Percentiles rank a stretch among this genome's conserved stretches.
Evolutionary conservation across 1,139 yeast genomes (phyloP).

Genomic region (Yamadazyma aaseri): DNA sequence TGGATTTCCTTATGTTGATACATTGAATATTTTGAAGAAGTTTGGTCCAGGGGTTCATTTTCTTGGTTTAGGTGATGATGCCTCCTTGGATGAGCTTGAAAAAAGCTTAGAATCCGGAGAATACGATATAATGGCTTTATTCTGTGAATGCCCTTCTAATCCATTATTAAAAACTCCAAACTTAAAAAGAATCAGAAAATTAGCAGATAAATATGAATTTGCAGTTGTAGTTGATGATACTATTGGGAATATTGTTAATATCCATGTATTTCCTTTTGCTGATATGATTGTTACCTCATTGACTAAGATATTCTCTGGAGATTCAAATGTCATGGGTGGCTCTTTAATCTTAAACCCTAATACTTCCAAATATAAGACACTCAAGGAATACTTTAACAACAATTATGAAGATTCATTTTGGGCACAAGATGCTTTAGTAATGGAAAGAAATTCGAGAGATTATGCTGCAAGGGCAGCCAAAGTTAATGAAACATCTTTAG

Average conservation of each 20-base stretch:
- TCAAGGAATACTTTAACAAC: slow-evolving; percentile 53
- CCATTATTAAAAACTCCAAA: slow-evolving; percentile 86
- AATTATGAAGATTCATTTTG: slow-evolving; percentile 76
- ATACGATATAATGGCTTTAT: slow-evolving; percentile 61
- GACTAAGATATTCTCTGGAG: slow-evolving; percentile 92
- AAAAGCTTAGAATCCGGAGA: slow-evolving; percentile 59
- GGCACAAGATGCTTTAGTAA: slow-evolving; percentile 91
- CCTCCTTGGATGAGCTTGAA: slow-evolving; percentile 67
- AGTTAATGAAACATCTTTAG: slow-evolving; percentile 66
- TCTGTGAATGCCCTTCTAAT: slow-evolving; percentile 93
- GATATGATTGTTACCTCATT: slow-evolving; percentile 86
- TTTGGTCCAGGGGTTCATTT: slow-evolving; percentile 89
- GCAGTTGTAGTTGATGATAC: slow-evolving; percentile 90
- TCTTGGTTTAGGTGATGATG: slow-evolving; percentile 79
- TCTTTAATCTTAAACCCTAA: slow-evolving; percentile 75
- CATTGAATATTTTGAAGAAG: slow-evolving; percentile 77
- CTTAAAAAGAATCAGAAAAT: slow-evolving; percentile 55
- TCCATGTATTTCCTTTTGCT: slow-evolving; percentile 76
- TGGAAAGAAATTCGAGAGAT: slow-evolving; percentile 92
- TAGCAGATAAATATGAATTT: slow-evolving; percentile 71
- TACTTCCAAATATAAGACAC: slow-evolving; percentile 49
- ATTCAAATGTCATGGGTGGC: slow-evolving; percentile 95
- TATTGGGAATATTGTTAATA: slow-evolving; percentile 83
- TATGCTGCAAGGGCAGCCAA: slow-evolving; percentile 66
- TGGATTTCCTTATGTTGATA: slow-evolving; percentile 95